Conservation (phyloP, 176 grass and related monocot species). For the Oryza coarctata region DNA sequence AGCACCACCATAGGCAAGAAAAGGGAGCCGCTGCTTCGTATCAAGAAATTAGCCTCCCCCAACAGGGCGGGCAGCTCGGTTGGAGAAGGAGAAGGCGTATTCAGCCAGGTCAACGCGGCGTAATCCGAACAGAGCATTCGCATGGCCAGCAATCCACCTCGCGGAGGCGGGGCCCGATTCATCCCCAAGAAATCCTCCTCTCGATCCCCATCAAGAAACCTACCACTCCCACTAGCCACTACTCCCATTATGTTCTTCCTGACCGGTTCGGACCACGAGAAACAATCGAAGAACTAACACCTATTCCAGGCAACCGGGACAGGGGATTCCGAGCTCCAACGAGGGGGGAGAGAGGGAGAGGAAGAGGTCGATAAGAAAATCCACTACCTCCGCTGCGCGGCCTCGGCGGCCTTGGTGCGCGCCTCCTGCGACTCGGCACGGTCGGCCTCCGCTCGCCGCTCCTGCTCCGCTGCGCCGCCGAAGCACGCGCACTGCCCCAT, state of each 20-base stretch:
- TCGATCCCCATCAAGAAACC: neutral
- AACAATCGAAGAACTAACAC: neutral
- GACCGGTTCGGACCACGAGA: neutral
- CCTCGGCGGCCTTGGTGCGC: constrained; percentile 75
- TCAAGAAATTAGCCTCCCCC: neutral
- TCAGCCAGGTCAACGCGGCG: neutral
- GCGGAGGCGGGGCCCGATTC: neutral
- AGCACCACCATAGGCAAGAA: neutral
- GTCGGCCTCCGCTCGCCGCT: constrained; percentile 49
- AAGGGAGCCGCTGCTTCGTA: neutral
- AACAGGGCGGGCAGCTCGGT: neutral
- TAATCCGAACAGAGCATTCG: neutral
- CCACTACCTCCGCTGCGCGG: constrained; percentile 73
- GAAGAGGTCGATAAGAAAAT: too few species aligned
- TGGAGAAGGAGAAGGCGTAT: neutral
- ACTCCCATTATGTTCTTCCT: neutral
- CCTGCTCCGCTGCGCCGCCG: constrained; percentile 57
- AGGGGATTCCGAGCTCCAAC: neutral
- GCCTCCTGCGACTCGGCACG: constrained; percentile 71
- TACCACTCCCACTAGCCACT: neutral
- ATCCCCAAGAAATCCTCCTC: neutral
- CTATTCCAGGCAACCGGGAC: neutral
- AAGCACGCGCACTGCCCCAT: constrained; percentile 90
- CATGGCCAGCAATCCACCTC: neutral
- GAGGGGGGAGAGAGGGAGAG: neutral